phyloP scores from a whole-genome alignment of 2,329 filamentous ascomycete genomes.

The Diaporthe amygdali region DNA sequence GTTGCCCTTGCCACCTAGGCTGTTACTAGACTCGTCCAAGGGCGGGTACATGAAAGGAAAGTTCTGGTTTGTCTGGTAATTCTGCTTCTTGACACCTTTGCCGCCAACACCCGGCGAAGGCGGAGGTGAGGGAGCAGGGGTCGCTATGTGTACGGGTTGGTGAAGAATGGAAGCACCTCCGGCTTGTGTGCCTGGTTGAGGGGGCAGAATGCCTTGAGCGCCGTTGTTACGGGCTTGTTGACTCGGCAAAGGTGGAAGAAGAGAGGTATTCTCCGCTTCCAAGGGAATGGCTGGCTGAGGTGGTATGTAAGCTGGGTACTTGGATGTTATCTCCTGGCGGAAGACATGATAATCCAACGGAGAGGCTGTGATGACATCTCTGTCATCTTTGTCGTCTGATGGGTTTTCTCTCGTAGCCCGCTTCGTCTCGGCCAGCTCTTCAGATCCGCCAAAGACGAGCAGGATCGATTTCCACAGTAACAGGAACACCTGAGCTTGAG shows the following conservation, averaged over 20 bases:
- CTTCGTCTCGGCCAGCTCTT: conserved; percentile 77
- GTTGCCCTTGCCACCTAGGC: conserved; percentile 85
- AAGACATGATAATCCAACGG: conserved; percentile 96
- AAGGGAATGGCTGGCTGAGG: conserved; percentile 83
- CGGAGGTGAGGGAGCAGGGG: conserved; percentile 92
- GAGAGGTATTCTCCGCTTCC: conserved; percentile 88
- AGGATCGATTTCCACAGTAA: conserved; percentile 92
- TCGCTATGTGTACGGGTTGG: conserved; percentile 98
- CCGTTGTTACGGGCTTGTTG: conserved; percentile 68
- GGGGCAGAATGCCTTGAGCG: conserved; percentile 66
- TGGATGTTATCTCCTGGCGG: conserved; percentile 94
- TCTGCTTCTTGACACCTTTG: conserved; percentile 97
- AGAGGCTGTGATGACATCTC: conserved; percentile 87
- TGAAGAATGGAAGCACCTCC: conserved; percentile 83
- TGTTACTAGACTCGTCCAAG: conserved; percentile 85
- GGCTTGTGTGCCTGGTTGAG: conserved; percentile 57
- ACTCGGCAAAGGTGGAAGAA: conserved; percentile 83
- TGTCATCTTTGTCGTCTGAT: conserved; percentile 62
- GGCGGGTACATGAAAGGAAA: conserved; percentile 98
- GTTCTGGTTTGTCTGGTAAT: conserved; percentile 98
- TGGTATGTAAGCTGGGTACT: conserved; percentile 95
- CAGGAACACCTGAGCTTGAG: conserved; percentile 73
- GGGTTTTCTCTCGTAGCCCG: conserved; percentile 67
- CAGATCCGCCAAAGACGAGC: conserved; percentile 80
- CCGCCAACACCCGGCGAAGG: conserved; percentile 86